Conservation (phyloP, 495 filamentous ascomycete genomes). For the Penicillium egyptiacum region DNA sequence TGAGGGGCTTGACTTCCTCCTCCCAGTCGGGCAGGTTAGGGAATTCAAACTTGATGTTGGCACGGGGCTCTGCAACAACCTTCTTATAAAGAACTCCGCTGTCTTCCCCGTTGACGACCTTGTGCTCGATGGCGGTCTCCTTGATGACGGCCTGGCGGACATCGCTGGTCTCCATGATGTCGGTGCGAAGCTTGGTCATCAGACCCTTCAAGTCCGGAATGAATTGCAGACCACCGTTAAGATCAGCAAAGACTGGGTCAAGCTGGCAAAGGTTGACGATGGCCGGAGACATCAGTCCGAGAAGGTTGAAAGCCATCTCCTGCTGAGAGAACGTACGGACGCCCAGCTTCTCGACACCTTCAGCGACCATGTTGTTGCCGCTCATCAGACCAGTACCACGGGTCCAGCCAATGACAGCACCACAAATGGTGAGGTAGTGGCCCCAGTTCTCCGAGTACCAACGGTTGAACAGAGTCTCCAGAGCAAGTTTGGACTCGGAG, state of each 20-base stretch:
- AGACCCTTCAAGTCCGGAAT: conserved; percentile 94
- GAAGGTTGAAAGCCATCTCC: conserved; percentile 99
- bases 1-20: conserved; percentile 82
- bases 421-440: conserved; percentile 97
- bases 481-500: conserved; percentile 93
- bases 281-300: conserved; percentile 91
- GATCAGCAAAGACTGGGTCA: conserved; percentile 93
- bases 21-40: conserved; percentile 89
- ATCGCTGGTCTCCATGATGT: conserved; percentile 92
- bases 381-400: conserved; percentile 98
- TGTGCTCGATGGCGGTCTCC: conserved; percentile 96
- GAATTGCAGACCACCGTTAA: conserved; percentile 97
- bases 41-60: conserved; percentile 97
- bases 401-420: conserved; percentile 98
- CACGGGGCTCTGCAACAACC: conserved; percentile 86
- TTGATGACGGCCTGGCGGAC: conserved; percentile 90
- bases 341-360: conserved; percentile 93
- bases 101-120: conserved; percentile 91
- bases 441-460: conserved; percentile 98
- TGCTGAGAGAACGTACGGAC: conserved; percentile 98
- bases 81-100: conserved; percentile 93
- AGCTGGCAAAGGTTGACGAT: conserved; percentile 95
- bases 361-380: conserved; percentile 96
- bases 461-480: conserved; percentile 97
- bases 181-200: conserved; percentile 85